phyloP scores from a whole-genome alignment of 371 early-diverging fungal genomes.

The Mucor lusitanicus region DNA sequence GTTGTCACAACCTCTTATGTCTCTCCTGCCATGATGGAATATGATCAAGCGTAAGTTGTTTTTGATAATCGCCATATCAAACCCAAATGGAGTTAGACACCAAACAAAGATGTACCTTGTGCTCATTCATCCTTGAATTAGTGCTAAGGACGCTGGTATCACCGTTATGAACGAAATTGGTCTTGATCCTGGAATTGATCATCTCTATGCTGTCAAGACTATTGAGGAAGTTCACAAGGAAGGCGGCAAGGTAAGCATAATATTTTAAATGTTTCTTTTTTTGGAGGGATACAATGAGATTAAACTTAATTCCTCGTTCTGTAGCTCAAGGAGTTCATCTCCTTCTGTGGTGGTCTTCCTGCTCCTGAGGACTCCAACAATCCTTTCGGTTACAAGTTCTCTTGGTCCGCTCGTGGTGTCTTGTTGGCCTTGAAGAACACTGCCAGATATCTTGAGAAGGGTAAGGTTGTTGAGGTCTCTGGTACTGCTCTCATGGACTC shows the following conservation, averaged over 20 bases:
- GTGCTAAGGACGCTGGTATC: conserved; percentile 79
- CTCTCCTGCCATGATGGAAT: conserved; percentile 84
- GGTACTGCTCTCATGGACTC: conserved; percentile 91
- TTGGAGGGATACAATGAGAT: not conserved
- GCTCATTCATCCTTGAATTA: conserved; percentile 18
- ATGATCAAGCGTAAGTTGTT: conserved; percentile 70
- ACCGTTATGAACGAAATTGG: conserved; percentile 93
- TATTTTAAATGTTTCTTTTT: not conserved
- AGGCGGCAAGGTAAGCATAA: conserved; percentile 79
- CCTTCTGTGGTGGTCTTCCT: conserved; percentile 98
- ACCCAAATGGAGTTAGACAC: not conserved
- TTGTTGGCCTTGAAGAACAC: conserved; percentile 92
- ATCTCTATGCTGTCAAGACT: conserved; percentile 84
- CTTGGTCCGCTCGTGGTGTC: conserved; percentile 97
- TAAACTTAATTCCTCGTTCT: not conserved
- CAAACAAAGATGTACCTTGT: conserved; percentile 1
- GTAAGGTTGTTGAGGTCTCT: conserved; percentile 88
- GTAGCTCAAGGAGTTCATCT: conserved; percentile 81
- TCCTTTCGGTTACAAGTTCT: conserved; percentile 99
- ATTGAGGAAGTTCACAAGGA: conserved; percentile 86
- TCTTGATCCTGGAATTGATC: conserved; percentile 95
- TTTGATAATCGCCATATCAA: not conserved
- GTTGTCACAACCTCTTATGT: conserved; percentile 93
- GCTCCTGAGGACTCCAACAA: conserved; percentile 97
- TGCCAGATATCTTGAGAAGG: conserved; percentile 87